Evolutionary conservation across 2,329 filamentous ascomycete genomes (phyloP).

Genomic region (Trichoderma citrinoviride): DNA sequence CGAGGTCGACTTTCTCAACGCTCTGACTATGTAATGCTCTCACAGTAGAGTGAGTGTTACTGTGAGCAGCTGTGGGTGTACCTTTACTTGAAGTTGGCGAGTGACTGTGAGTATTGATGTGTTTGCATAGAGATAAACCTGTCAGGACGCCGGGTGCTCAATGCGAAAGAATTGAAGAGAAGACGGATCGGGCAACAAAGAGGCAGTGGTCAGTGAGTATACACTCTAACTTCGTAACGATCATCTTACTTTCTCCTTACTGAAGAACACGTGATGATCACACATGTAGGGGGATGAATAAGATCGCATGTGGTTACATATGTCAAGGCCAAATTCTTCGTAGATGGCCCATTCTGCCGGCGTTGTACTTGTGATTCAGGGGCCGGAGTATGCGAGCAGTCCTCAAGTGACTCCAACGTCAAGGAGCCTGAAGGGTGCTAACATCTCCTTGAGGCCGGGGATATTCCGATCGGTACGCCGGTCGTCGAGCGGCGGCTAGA

Average conservation of each 20-base stretch:
- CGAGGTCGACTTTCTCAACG: conserved; percentile 75
- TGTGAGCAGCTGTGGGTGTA: conserved; percentile 85
- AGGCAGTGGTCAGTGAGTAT: too few relatives aligned
- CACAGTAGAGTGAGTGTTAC: conserved; percentile 85
- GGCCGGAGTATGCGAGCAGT: conserved; percentile 63
- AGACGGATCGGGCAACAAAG: too few relatives aligned
- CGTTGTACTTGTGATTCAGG: conserved; percentile 80
- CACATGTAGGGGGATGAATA: too few relatives aligned
- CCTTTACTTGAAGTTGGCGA: conserved; percentile 87
- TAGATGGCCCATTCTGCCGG: conserved; percentile 83
- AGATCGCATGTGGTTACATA: not conserved
- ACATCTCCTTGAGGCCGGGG: conserved; percentile 76
- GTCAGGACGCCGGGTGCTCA: too few relatives aligned
- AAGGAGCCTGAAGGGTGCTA: conserved; percentile 76
- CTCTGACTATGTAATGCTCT: conserved; percentile 80
- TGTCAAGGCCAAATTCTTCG: not conserved
- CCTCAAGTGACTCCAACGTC: conserved; percentile 60
- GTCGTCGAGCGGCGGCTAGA: conserved; percentile 51
- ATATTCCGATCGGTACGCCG: conserved; percentile 62
- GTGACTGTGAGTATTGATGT: conserved; percentile 29
- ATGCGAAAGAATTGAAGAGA: too few relatives aligned
- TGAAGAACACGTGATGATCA: too few relatives aligned
- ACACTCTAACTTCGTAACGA: too few relatives aligned
- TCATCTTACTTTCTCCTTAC: too few relatives aligned
- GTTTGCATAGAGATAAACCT: not conserved